phyloP scores from a whole-genome alignment of 768 basidiomycete genomes.

The Auricularia cornea region DNA sequence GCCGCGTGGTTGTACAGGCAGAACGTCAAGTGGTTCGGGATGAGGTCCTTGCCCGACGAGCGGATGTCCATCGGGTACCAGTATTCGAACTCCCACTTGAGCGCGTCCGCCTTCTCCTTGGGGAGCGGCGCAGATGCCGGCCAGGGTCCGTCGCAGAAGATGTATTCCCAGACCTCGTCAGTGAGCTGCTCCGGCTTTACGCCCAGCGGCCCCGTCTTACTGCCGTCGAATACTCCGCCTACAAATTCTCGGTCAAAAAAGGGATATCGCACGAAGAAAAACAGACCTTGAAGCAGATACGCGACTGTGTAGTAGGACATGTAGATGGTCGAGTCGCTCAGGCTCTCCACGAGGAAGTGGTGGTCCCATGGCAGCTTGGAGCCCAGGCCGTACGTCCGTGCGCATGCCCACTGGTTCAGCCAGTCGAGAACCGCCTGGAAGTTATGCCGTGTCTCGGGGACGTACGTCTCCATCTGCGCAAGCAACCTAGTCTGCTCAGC shows the following conservation, averaged over 20 bases:
- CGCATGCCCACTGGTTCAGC: slow-evolving; percentile 99
- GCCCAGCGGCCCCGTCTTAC: slow-evolving; percentile 69
- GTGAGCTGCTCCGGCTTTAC: slow-evolving; percentile 90
- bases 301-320: slow-evolving; percentile 97
- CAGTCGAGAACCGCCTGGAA: slow-evolving; percentile 90
- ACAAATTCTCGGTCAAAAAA: neutral
- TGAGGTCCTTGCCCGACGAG: slow-evolving; percentile 94
- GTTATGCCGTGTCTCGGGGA: slow-evolving; percentile 80
- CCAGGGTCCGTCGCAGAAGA: slow-evolving; percentile 73
- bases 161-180: slow-evolving; percentile 95
- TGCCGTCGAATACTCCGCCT: slow-evolving; percentile 73
- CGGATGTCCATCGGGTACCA: slow-evolving; percentile 98
- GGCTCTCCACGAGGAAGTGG: slow-evolving; percentile 89
- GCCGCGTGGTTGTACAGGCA: slow-evolving; percentile 93
- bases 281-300: slow-evolving; percentile 75
- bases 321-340: slow-evolving; percentile 97
- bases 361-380: slow-evolving; percentile 96
- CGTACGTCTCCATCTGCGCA: slow-evolving; percentile 82
- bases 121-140: slow-evolving; percentile 57
- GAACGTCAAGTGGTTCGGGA: slow-evolving; percentile 93
- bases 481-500: slow-evolving; percentile 45
- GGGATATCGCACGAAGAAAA: neutral
- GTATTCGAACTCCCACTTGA: slow-evolving; percentile 90
- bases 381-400: slow-evolving; percentile 93
- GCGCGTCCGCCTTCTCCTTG: slow-evolving; percentile 67